Base-by-base conservation (phyloP, 2,329 filamentous ascomycete genomes). In the Coniella lustricola region DNA sequence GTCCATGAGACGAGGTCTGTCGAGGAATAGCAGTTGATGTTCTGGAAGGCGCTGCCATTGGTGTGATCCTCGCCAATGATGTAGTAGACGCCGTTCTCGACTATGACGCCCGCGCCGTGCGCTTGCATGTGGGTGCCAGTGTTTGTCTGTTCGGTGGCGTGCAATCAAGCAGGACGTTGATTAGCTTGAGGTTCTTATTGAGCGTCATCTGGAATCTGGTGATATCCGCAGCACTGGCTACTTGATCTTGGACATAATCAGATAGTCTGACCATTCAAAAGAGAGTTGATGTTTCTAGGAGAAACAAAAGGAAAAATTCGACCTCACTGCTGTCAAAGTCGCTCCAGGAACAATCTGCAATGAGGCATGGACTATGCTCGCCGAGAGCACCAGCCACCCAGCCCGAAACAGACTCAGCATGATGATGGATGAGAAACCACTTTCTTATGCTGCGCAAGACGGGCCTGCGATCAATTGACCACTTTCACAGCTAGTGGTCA, bases 51-150 rank as follows among this genome's bases (percentile, higher is more conserved):
- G 1, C 71, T 74, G 22, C 82, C 81, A 17, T 75, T 64, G 1
- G 80, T 77, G 60, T 86, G 85, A 65, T 87, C 82, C 61, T 87
- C 83, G 14, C 84, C 84, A 31, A 85, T 76, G 65, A 81, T 74
- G 65, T 86, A 87, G 67, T 79, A 87, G 0, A 72, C 75, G 9
- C 67, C 69, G 37, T 72, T 69, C 2, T 77, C 75, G 55, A 77
- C 68, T 57, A 83, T 74, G n/a, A 85, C 69, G 35, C 81, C 81
- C 1, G 75, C 78, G 2, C 82, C 82, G 57, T 86, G 82, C 0
- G 82, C 82, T 66, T 86, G 82, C 4, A 86, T 67, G 55, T 84
- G 80, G 18, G 73, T 69, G 21, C 51, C 55, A 2, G 56, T 57
- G 43, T 57, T 57, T 35, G 55, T 49, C 52, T 57, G 49, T 31